A percentile compares a stretch with the other conserved stretches of the same genome.
Conservation (phyloP, 257 asterid species). For the Gentiana macrophylla region DNA sequence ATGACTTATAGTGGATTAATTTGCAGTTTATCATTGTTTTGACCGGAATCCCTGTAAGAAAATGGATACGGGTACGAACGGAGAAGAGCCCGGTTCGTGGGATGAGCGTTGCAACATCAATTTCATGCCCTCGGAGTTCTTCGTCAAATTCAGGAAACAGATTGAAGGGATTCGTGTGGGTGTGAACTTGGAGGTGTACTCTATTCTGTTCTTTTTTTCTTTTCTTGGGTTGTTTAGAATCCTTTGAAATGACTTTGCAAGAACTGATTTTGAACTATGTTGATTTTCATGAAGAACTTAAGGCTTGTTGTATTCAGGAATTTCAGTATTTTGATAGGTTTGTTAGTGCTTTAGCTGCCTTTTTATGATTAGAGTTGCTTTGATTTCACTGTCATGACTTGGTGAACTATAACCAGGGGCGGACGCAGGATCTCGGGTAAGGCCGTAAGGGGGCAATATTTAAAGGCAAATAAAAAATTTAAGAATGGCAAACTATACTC, state of each 20-base stretch:
- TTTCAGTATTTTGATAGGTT: neutral
- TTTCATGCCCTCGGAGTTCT: constrained; percentile 82
- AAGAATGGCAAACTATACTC: too few relatives aligned
- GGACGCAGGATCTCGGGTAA: too few relatives aligned
- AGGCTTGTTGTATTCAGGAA: too few relatives aligned
- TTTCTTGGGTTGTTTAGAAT: neutral
- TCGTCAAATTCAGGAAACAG: constrained; percentile 74
- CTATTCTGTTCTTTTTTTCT: neutral
- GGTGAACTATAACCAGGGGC: too few relatives aligned
- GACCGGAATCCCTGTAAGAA: neutral
- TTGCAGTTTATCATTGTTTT: neutral
- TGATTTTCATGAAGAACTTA: neutral
- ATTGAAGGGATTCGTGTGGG: constrained; percentile 73
- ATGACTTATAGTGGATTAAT: neutral
- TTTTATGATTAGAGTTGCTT: neutral
- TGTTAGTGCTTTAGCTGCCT: neutral
- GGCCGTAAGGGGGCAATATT: too few relatives aligned
- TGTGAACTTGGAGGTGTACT: constrained; percentile 69
- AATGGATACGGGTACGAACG: constrained; percentile 56
- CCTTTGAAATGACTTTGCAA: too few relatives aligned
- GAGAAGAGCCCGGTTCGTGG: constrained; percentile 68
- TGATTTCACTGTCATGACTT: too few relatives aligned
- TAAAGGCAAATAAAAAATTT: too few relatives aligned
- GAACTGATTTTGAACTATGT: neutral
- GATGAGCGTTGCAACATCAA: constrained; percentile 81